Evolutionary conservation across 1,284 basidiomycete species (phyloP).

Genomic region (Malassezia restricta): DNA sequence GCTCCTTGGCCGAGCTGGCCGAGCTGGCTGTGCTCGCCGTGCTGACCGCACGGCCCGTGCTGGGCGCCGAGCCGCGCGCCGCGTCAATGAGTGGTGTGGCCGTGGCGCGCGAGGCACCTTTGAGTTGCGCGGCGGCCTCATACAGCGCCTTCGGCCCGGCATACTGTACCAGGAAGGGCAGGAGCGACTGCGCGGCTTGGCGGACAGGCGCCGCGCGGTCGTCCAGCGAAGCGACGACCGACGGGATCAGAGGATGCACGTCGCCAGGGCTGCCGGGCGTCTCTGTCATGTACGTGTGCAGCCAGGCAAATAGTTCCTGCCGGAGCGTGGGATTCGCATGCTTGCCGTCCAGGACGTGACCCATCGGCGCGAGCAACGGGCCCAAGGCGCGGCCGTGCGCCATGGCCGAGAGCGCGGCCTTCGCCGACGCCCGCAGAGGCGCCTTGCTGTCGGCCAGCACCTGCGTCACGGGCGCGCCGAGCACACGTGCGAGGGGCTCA

Average conservation of each 20-base stretch:
- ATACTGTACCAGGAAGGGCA: slow-evolving; percentile 65
- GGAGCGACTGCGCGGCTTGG: slow-evolving; percentile 70
- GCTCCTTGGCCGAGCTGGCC: slow-evolving; percentile 11
- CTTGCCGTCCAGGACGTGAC: slow-evolving; percentile 60
- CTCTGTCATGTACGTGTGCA: slow-evolving; percentile 65
- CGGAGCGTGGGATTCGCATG: slow-evolving; percentile 77
- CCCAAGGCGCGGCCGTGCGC: slow-evolving; percentile 73
- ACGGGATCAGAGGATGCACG: slow-evolving; percentile 58
- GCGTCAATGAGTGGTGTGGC: slow-evolving; percentile 76
- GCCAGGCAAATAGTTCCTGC: slow-evolving; percentile 70
- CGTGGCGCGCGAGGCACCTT: slow-evolving; percentile 76
- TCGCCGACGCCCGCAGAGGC: slow-evolving; percentile 64
- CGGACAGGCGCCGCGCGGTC: slow-evolving; percentile 84
- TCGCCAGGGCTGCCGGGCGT: slow-evolving; percentile 55
- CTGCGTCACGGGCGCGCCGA: slow-evolving; percentile 64
- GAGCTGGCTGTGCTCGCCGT: slow-evolving; percentile 29
- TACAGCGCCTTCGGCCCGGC: slow-evolving; percentile 76
- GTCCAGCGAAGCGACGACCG: slow-evolving; percentile 72
- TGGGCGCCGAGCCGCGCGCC: slow-evolving; percentile 43
- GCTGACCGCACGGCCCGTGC: slow-evolving; percentile 6
- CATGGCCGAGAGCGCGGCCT: slow-evolving; percentile 69
- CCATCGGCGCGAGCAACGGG: slow-evolving; percentile 64
- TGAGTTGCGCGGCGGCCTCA: slow-evolving; percentile 71
- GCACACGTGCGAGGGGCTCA: slow-evolving; percentile 71
- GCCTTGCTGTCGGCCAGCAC: slow-evolving; percentile 89